These are phyloP conservation scores for Cyclostephanos tholiformis DNA, from an alignment of 108 stramenopile species.

Conservation along the genomic window DNA sequence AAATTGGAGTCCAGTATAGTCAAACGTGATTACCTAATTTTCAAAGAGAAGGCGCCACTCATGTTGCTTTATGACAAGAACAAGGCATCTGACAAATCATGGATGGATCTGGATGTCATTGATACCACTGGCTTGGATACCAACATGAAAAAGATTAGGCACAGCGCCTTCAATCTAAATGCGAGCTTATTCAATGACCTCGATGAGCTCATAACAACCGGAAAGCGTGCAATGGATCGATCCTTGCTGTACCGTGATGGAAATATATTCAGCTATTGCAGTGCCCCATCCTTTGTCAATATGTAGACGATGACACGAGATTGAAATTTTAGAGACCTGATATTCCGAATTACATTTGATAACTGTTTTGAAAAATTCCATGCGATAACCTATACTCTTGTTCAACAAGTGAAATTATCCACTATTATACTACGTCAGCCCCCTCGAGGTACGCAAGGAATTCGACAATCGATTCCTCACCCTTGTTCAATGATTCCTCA, in stretches of 20 bases:
- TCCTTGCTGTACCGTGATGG: slow-evolving; percentile 35
- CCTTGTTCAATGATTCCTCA: too few relatives aligned
- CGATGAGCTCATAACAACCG: slow-evolving; percentile 51
- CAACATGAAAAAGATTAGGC: slow-evolving; percentile 44
- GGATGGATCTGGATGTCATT: slow-evolving; percentile 54
- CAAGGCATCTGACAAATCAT: not conserved
- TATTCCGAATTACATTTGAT: too few relatives aligned
- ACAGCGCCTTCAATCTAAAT: slow-evolving; percentile 53
- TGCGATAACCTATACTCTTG: too few relatives aligned
- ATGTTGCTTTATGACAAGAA: not conserved
- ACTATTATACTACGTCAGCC: too few relatives aligned
- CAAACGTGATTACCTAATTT: not conserved
- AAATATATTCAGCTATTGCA: slow-evolving; percentile 42
- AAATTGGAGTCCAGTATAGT: not conserved
- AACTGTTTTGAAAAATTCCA: too few relatives aligned
- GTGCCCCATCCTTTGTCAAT: slow-evolving; percentile 42
- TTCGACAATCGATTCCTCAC: too few relatives aligned
- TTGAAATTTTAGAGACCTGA: too few relatives aligned
- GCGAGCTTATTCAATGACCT: slow-evolving; percentile 44
- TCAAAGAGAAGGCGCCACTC: slow-evolving; percentile 3
- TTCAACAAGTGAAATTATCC: too few relatives aligned
- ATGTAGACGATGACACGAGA: too few relatives aligned
- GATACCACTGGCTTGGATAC: slow-evolving; percentile 57
- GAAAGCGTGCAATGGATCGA: slow-evolving; percentile 39
- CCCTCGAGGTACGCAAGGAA: too few relatives aligned